These are phyloP conservation scores for Pharus latifolius DNA, from an alignment of 176 grass and related monocot genomes.

Conservation along the genomic window DNA sequence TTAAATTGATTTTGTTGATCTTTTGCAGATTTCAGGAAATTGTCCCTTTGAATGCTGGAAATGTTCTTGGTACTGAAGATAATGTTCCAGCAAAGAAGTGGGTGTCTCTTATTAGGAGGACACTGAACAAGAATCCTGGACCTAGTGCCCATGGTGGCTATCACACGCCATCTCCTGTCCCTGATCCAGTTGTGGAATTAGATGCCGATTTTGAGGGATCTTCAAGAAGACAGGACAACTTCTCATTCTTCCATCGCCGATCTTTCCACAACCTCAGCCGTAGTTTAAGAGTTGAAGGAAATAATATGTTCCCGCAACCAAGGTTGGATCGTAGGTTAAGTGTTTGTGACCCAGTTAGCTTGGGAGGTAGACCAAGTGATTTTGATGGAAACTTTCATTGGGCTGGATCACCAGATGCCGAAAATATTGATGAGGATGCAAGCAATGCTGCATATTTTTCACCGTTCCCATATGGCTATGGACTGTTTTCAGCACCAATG, in stretches of 20 bases:
- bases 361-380: conserved; percentile 61
- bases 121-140: conserved; percentile 64
- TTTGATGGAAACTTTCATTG: conserved; percentile 51
- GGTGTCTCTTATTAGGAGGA: conserved; percentile 75
- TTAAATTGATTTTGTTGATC: background rate
- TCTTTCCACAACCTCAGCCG: conserved; percentile 74
- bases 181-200: conserved; percentile 63
- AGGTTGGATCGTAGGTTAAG: conserved; percentile 77
- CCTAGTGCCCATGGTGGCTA: conserved; percentile 29
- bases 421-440: conserved; percentile 41
- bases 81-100: conserved; percentile 84
- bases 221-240: conserved; percentile 36
- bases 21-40: conserved; percentile 83
- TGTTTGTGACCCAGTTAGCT: conserved; percentile 56
- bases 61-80: conserved; percentile 91
- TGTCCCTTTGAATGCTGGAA: conserved; percentile 95
- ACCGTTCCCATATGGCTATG: conserved; percentile 55
- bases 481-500: conserved; percentile 11
- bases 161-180: conserved; percentile 59
- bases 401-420: conserved; percentile 42
- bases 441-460: conserved; percentile 26
- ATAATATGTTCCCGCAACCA: conserved; percentile 35
- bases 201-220: conserved; percentile 94
- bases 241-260: conserved; percentile 53
- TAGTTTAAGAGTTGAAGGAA: conserved; percentile 65